phyloP scores from a whole-genome alignment of 352 stramenopile genomes.

The Globisporangium polare region DNA sequence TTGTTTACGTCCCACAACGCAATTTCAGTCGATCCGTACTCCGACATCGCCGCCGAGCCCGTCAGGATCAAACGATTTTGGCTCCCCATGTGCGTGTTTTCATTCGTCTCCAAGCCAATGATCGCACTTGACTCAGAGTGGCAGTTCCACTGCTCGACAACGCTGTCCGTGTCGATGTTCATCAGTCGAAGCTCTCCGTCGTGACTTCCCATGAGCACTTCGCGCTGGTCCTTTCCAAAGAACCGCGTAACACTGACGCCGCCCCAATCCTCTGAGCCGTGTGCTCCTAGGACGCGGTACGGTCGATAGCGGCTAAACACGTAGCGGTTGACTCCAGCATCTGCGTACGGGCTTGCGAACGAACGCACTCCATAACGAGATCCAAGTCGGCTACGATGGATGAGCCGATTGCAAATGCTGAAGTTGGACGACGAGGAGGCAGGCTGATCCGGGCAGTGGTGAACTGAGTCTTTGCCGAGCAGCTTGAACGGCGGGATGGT shows the following conservation, averaged over 20 bases:
- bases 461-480: slow-evolving; percentile 40
- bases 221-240: slow-evolving; percentile 51
- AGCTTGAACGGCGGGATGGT: slow-evolving; percentile 86
- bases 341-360: slow-evolving; percentile 49
- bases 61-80: slow-evolving; percentile 59
- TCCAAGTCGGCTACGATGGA: slow-evolving; percentile 41
- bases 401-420: slow-evolving; percentile 63
- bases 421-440: slow-evolving; percentile 36
- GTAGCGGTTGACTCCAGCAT: slow-evolving; percentile 73
- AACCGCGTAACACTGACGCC: slow-evolving; percentile 62
- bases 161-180: slow-evolving; percentile 54
- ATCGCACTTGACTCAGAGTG: slow-evolving; percentile 69
- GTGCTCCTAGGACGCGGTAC: slow-evolving; percentile 53
- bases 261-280: slow-evolving; percentile 52
- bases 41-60: slow-evolving; percentile 39
- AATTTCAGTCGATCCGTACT: slow-evolving; percentile 54
- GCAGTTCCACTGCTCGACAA: slow-evolving; percentile 75
- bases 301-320: slow-evolving; percentile 75
- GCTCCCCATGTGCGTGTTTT: slow-evolving; percentile 41
- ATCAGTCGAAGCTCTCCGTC: slow-evolving; percentile 58
- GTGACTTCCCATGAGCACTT: slow-evolving; percentile 74
- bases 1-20: slow-evolving; percentile 69
- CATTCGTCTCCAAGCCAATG: slow-evolving; percentile 68
- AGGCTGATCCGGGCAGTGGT: slow-evolving; percentile 75
- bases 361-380: slow-evolving; percentile 40